A percentile compares a stretch with the other conserved stretches of the same genome.
Evolutionary conservation across 2,329 filamentous ascomycete genomes (phyloP).

Genomic region (Neocucurbitaria cava): DNA sequence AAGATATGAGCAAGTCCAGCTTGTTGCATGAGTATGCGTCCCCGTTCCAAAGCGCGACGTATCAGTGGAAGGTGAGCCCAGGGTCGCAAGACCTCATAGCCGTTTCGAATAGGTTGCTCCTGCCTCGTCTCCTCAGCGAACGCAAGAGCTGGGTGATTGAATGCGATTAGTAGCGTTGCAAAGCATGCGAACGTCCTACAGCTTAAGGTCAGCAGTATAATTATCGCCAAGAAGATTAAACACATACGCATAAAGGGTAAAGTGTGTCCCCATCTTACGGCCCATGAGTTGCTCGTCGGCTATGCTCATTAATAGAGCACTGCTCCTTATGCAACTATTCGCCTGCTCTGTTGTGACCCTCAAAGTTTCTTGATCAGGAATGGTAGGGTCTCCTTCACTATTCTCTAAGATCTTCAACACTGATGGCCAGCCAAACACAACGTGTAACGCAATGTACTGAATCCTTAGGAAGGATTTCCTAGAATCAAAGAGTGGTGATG

Average conservation of each 20-base stretch:
- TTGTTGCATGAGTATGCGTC: slow-evolving; percentile 28
- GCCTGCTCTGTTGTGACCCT: slow-evolving; percentile 26
- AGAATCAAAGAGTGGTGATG: slow-evolving; percentile 35
- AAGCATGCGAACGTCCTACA: slow-evolving; percentile 27
- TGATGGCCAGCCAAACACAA: slow-evolving; percentile 38
- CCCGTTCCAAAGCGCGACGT: slow-evolving; percentile 25
- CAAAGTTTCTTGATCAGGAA: slow-evolving; percentile 21
- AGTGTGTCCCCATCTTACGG: slow-evolving; percentile 31
- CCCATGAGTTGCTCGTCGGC: slow-evolving; percentile 34
- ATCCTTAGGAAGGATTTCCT: slow-evolving; percentile 34
- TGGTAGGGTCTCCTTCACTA: slow-evolving; percentile 14
- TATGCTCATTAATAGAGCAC: slow-evolving; percentile 24
- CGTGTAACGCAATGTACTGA: slow-evolving; percentile 39
- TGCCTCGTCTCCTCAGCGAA: slow-evolving; percentile 30
- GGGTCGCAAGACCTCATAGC: slow-evolving; percentile 26
- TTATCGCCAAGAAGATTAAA: not conserved
- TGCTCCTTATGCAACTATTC: slow-evolving; percentile 22
- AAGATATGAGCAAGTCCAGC: slow-evolving; percentile 22
- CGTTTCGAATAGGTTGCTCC: slow-evolving; percentile 32
- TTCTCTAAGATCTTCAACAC: slow-evolving; percentile 34
- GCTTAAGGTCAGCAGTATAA: not conserved
- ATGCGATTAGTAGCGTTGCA: slow-evolving; percentile 27
- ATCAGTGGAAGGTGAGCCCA: slow-evolving; percentile 31
- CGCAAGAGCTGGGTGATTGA: slow-evolving; percentile 21
- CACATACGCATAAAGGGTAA: slow-evolving; percentile 29